phyloP scores from a whole-genome alignment of 2,329 filamentous ascomycete species.

The Arthroderma sp. region DNA sequence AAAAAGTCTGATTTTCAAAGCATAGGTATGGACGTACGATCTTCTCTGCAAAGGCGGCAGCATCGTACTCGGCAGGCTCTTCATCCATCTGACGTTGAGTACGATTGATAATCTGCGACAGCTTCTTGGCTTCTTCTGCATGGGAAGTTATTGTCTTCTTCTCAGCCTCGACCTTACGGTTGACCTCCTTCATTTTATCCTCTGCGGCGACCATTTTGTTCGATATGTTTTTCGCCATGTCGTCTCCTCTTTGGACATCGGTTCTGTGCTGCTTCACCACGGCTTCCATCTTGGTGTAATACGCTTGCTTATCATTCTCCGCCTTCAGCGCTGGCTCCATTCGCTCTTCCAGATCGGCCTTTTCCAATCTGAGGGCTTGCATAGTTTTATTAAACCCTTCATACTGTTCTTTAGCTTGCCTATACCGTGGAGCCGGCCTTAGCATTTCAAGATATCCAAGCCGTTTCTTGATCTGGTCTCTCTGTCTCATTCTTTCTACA shows the following conservation, averaged over 20 bases:
- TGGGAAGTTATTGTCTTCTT: conserved; percentile 38
- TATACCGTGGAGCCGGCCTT: conserved; percentile 54
- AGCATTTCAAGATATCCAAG: conserved; percentile 53
- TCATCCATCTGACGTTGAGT: conserved; percentile 53
- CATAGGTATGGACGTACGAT: conserved; percentile 42
- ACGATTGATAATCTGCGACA: conserved; percentile 46
- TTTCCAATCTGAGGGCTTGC: conserved; percentile 42
- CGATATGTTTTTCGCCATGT: conserved; percentile 28
- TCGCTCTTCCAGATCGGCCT: conserved; percentile 47
- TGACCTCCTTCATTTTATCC: conserved; percentile 24
- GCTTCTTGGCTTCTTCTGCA: conserved; percentile 38
- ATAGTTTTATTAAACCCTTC: conserved; percentile 43
- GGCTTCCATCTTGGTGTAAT: conserved; percentile 42
- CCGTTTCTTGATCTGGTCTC: conserved; percentile 52
- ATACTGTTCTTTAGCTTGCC: conserved; percentile 38
- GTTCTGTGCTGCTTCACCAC: conserved; percentile 44
- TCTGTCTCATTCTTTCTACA: conserved; percentile 68
- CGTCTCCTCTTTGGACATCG: conserved; percentile 43
- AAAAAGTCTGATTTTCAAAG: not conserved
- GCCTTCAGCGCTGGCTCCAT: conserved; percentile 56
- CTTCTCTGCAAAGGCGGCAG: conserved; percentile 55
- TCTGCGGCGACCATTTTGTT: conserved; percentile 29
- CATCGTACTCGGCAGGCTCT: conserved; percentile 54
- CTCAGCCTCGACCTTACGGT: conserved; percentile 37
- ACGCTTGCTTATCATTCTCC: conserved; percentile 56